Conservation (phyloP, 257 asterid species). For the Solanum chiquidenum region DNA sequence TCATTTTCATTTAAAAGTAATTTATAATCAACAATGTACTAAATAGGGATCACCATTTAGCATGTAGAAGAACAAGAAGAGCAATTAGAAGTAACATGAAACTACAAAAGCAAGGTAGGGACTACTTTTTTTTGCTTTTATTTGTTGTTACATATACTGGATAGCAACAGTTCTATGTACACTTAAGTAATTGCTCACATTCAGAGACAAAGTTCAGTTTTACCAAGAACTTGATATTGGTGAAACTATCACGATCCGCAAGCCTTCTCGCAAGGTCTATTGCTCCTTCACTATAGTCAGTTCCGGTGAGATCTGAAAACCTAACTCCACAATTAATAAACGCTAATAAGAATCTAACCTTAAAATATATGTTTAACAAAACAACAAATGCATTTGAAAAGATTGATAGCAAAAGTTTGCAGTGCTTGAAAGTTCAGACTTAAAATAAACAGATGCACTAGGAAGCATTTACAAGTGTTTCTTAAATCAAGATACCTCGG, state of each 20-base stretch:
- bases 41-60: background rate
- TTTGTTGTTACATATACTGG: background rate
- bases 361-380: background rate
- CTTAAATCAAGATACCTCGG: background rate
- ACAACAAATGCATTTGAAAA: background rate
- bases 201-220: background rate
- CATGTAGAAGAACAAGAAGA: background rate
- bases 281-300: constrained; percentile 94
- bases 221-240: constrained; percentile 75
- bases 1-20: background rate
- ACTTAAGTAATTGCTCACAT: background rate
- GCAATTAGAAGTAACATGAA: background rate
- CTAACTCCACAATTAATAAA: constrained; percentile 19
- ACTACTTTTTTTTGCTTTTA: background rate
- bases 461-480: background rate
- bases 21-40: background rate
- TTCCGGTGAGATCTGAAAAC: constrained; percentile 98
- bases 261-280: constrained; percentile 75
- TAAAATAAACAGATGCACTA: background rate
- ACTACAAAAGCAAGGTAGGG: background rate
- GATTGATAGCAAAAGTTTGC: background rate
- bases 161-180: background rate
- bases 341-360: background rate
- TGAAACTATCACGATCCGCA: constrained; percentile 75
- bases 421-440: background rate